phyloP scores from a whole-genome alignment of 805 yeast species.

The Metschnikowia picachoensis region DNA sequence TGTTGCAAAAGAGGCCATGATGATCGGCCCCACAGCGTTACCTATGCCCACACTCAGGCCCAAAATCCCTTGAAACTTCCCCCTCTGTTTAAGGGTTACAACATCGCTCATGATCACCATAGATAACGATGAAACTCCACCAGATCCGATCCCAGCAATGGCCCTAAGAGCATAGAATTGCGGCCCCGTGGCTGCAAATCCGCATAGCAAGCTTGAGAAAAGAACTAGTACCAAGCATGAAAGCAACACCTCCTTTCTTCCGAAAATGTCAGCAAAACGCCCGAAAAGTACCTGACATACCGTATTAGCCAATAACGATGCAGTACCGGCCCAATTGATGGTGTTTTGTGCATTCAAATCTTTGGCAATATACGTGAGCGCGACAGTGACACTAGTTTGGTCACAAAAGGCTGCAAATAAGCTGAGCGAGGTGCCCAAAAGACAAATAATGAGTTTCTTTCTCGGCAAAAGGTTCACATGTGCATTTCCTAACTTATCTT shows the following conservation, averaged over 20 bases:
- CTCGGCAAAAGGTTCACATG: constrained; percentile 40
- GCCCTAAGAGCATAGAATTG: constrained; percentile 50
- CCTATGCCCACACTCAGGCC: constrained; percentile 51
- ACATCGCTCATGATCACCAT: constrained; percentile 54
- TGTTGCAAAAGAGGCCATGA: constrained; percentile 48
- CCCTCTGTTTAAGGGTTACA: constrained; percentile 50
- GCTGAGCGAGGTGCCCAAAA: constrained; percentile 37
- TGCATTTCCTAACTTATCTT: constrained; percentile 35
- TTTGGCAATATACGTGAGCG: constrained; percentile 45
- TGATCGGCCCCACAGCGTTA: constrained; percentile 52
- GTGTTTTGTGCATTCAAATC: constrained; percentile 45
- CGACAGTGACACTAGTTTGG: constrained; percentile 47
- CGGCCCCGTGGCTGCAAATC: constrained; percentile 38
- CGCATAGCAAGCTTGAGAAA: constrained; percentile 43
- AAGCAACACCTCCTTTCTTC: constrained; percentile 45
- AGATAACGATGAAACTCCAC: constrained; percentile 50
- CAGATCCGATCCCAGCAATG: constrained; percentile 56
- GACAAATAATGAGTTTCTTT: constrained; percentile 34
- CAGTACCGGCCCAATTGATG: constrained; percentile 70
- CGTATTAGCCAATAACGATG: constrained; percentile 63
- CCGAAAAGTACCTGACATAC: constrained; percentile 77
- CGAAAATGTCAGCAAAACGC: constrained; percentile 61
- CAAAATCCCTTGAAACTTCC: constrained; percentile 51
- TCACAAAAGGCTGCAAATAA: constrained; percentile 44
- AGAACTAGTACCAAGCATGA: constrained; percentile 43